Evolutionary conservation across 306 rosid genomes (phyloP).

Genomic region (barrel medic (Medicago truncatula)): DNA sequence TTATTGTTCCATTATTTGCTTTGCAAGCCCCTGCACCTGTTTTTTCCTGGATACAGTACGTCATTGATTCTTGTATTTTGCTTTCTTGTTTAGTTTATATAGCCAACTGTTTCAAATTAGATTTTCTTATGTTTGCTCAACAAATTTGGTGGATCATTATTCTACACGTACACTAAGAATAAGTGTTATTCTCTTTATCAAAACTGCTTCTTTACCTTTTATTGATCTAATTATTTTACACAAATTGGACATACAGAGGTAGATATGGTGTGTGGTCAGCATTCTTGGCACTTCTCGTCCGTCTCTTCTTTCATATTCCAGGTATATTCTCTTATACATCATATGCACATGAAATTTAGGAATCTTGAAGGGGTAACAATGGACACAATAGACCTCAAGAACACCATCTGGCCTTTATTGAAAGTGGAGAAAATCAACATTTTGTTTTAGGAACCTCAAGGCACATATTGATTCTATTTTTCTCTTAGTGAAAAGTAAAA

Average conservation of each 20-base stretch:
- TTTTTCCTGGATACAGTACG: slow-evolving; percentile 80
- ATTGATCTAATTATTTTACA: slow-evolving; percentile 20
- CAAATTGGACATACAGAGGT: slow-evolving; percentile 68
- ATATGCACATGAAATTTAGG: slow-evolving; percentile 9
- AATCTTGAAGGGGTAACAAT: slow-evolving; percentile 24
- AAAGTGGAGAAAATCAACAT: background rate
- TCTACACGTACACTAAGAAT: background rate
- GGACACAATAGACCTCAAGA: background rate
- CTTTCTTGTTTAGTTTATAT: slow-evolving; percentile 16
- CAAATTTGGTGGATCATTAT: background rate
- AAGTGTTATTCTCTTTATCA: background rate
- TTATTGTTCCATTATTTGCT: slow-evolving; percentile 76
- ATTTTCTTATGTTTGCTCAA: slow-evolving; percentile 14
- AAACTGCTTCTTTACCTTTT: background rate
- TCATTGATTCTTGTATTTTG: slow-evolving; percentile 6
- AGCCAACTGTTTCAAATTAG: background rate
- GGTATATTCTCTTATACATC: slow-evolving; percentile 40
- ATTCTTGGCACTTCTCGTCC: slow-evolving; percentile 81
- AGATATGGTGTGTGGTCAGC: slow-evolving; percentile 88
- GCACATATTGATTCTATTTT: background rate
- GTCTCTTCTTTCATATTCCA: slow-evolving; percentile 74
- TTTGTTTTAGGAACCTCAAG: background rate
- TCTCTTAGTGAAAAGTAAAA: background rate
- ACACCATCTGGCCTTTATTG: background rate
- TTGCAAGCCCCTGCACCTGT: slow-evolving; percentile 81